Percentiles rank a stretch among this genome's conserved stretches.
Conservation (phyloP, 768 basidiomycete species). For the Podaxis sp. region DNA sequence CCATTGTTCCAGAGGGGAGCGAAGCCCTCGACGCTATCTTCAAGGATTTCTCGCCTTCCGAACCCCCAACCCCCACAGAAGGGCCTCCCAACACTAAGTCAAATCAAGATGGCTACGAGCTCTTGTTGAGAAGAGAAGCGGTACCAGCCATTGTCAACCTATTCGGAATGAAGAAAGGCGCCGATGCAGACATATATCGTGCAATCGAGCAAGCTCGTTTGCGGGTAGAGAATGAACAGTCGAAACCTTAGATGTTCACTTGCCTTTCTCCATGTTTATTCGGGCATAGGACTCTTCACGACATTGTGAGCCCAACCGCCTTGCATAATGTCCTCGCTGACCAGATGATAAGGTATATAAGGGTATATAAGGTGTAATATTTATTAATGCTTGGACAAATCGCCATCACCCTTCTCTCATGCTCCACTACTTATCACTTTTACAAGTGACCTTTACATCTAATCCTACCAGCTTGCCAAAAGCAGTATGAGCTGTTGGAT, state of each 20-base stretch:
- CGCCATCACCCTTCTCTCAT: background rate
- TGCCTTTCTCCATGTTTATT: background rate
- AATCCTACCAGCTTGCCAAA: no score
- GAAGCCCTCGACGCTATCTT: conserved; percentile 59
- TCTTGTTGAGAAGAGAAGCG: conserved; percentile 51
- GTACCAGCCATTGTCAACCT: conserved; percentile 48
- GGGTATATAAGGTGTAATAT: background rate
- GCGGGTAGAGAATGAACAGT: conserved; percentile 25
- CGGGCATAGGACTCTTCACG: background rate
- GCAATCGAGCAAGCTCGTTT: conserved; percentile 60
- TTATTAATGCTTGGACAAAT: background rate
- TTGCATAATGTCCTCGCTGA: background rate
- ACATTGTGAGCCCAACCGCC: background rate
- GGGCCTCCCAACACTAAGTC: conserved; percentile 11
- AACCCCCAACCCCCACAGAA: background rate
- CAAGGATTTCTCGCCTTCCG: conserved; percentile 19
- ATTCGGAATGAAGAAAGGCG: conserved; percentile 44
- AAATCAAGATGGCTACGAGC: conserved; percentile 20
- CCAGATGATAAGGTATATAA: background rate
- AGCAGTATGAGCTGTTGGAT: no score
- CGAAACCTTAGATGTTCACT: background rate
- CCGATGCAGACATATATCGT: conserved; percentile 53
- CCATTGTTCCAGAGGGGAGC: conserved; percentile 57
- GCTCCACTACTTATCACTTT: background rate
- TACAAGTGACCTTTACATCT: no score